phyloP scores from a whole-genome alignment of 495 filamentous ascomycete genomes.

The Patellaria atrata region DNA sequence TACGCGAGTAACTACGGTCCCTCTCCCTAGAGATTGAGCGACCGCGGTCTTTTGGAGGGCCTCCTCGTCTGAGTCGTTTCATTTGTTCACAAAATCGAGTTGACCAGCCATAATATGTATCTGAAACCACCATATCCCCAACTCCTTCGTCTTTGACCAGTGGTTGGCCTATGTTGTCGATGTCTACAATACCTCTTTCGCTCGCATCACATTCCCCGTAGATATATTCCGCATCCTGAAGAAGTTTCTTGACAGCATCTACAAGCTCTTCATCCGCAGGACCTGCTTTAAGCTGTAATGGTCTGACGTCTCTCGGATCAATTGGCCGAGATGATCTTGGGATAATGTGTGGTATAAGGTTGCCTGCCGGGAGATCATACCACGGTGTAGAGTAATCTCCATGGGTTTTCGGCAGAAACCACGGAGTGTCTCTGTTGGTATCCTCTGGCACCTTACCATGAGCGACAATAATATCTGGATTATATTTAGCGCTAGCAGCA shows the following conservation, averaged over 20 bases:
- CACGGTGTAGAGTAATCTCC: conserved; percentile 62
- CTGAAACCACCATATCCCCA: conserved; percentile 43
- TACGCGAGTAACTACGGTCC: background rate
- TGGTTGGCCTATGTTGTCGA: conserved; percentile 60
- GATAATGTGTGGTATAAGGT: conserved; percentile 62
- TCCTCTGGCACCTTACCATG: conserved; percentile 4
- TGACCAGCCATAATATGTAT: conserved; percentile 83
- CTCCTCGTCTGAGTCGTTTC: conserved; percentile 43
- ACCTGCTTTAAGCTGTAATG: conserved; percentile 57
- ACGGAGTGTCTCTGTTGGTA: conserved; percentile 42
- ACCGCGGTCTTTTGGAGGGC: conserved; percentile 26
- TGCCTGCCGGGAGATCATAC: conserved; percentile 77
- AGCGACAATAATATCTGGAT: background rate
- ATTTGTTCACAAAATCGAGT: conserved; percentile 67
- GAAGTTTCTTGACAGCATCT: conserved; percentile 49
- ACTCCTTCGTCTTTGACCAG: conserved; percentile 45
- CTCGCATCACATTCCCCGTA: conserved; percentile 32
- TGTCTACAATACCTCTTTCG: conserved; percentile 34
- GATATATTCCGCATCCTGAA: conserved; percentile 53
- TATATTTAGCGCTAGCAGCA: conserved; percentile 23
- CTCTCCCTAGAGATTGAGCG: conserved; percentile 16
- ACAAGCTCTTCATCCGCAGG: conserved; percentile 55
- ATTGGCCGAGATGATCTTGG: conserved; percentile 63
- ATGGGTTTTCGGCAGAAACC: conserved; percentile 58
- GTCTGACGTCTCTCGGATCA: conserved; percentile 54